Conservation (phyloP, 208 protist species). For the Polymyxa betae region DNA sequence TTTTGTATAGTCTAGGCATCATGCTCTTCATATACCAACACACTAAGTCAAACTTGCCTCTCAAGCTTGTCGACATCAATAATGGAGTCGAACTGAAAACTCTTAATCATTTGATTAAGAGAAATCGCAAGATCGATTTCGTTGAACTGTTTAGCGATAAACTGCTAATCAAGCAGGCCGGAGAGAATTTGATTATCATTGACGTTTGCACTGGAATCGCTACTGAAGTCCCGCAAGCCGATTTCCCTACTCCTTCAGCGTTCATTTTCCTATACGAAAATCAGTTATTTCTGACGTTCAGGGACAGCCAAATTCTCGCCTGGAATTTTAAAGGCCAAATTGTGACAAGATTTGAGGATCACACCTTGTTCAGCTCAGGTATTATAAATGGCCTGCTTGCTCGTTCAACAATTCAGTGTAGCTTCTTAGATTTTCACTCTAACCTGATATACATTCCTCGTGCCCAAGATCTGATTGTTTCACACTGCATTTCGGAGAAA, state of each 20-base stretch:
- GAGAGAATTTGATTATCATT: constrained; percentile 61
- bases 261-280: constrained; percentile 70
- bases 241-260: constrained; percentile 59
- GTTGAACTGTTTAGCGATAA: constrained; percentile 71
- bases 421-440: constrained; percentile 53
- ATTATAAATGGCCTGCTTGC: background rate
- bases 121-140: constrained; percentile 63
- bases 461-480: constrained; percentile 63
- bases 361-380: constrained; percentile 54
- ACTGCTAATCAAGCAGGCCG: constrained; percentile 68
- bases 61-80: constrained; percentile 59
- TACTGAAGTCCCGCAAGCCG: background rate
- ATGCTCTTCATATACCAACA: constrained; percentile 62
- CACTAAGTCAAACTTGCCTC: constrained; percentile 48
- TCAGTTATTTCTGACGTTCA: constrained; percentile 65
- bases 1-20: constrained; percentile 58
- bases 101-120: constrained; percentile 64
- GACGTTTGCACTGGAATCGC: constrained; percentile 31
- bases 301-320: constrained; percentile 24
- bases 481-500: constrained; percentile 52
- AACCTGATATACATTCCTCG: constrained; percentile 61
- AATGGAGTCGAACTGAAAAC: constrained; percentile 46
- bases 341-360: constrained; percentile 63
- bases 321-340: constrained; percentile 65
- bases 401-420: background rate